These are phyloP conservation scores for Trichodelitschia bisporula DNA, from an alignment of 495 filamentous ascomycete genomes.

Conservation along the genomic window DNA sequence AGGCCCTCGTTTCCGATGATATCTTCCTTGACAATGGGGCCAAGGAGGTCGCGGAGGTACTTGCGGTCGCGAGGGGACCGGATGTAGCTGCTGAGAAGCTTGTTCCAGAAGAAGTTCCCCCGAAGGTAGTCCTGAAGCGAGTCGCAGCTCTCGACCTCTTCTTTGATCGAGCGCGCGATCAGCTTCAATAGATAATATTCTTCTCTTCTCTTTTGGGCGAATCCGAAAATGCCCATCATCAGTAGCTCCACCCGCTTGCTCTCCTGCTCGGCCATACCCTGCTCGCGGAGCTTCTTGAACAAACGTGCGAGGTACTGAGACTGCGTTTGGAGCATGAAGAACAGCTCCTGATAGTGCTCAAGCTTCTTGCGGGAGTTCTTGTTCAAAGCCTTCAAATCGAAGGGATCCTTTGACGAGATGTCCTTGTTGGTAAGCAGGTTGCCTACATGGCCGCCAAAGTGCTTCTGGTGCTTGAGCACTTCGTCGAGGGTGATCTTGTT, in stretches of 20 bases:
- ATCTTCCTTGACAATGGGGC: slow-evolving; percentile 59
- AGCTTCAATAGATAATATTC: slow-evolving; percentile 93
- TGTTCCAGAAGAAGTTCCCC: slow-evolving; percentile 81
- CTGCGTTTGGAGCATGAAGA: slow-evolving; percentile 93
- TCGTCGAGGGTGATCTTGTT: slow-evolving; percentile 99
- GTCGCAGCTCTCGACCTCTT: slow-evolving; percentile 55
- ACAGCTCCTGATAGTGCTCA: slow-evolving; percentile 90
- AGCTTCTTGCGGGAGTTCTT: slow-evolving; percentile 86
- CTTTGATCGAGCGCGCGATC: slow-evolving; percentile 54
- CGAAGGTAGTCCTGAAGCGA: slow-evolving; percentile 67
- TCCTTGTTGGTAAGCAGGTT: slow-evolving; percentile 66
- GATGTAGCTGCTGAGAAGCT: slow-evolving; percentile 64
- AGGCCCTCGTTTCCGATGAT: slow-evolving; percentile 77
- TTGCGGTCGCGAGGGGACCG: slow-evolving; percentile 83
- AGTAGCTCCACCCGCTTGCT: slow-evolving; percentile 74
- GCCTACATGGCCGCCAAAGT: slow-evolving; percentile 79
- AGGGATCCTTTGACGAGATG: slow-evolving; percentile 73
- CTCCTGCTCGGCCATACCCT: slow-evolving; percentile 74
- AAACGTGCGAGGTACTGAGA: slow-evolving; percentile 78
- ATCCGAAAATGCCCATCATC: slow-evolving; percentile 93
- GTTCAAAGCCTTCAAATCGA: slow-evolving; percentile 91
- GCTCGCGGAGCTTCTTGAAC: slow-evolving; percentile 61
- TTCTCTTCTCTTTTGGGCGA: slow-evolving; percentile 86
- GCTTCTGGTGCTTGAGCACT: slow-evolving; percentile 89
- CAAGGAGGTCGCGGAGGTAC: slow-evolving; percentile 65